Conservation (phyloP, 1,284 basidiomycete species). For the Hymenochaete sp. region DNA sequence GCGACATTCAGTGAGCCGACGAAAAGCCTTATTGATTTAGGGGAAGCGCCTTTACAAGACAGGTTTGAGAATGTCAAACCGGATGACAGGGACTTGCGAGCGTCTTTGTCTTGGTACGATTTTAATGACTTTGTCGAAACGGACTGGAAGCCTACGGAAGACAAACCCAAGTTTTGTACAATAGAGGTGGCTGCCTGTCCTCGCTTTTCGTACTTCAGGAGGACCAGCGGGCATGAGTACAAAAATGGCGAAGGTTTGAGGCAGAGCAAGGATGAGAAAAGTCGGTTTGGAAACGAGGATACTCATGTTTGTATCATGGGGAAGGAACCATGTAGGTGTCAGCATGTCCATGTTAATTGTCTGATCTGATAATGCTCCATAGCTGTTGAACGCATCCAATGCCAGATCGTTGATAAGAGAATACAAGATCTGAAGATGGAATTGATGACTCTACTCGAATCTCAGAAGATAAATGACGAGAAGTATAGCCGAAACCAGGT, state of each 20-base stretch:
- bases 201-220: conserved; percentile 77
- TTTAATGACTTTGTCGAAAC: conserved; percentile 80
- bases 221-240: conserved; percentile 29
- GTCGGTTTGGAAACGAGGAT: conserved; percentile 84
- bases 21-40: conserved; percentile 47
- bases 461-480: too few relatives aligned
- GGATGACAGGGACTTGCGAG: conserved; percentile 29
- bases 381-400: conserved; percentile 68
- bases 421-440: conserved; percentile 38
- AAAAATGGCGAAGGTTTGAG: conserved; percentile 27
- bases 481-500: too few relatives aligned
- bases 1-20: conserved; percentile 71
- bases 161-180: conserved; percentile 57
- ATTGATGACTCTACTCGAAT: neutral
- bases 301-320: conserved; percentile 84
- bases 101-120: conserved; percentile 60
- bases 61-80: conserved; percentile 36
- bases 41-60: conserved; percentile 25
- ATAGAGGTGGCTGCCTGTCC: conserved; percentile 73
- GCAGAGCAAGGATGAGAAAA: conserved; percentile 30
- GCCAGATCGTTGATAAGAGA: conserved; percentile 52
- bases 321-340: conserved; percentile 57
- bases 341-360: neutral
- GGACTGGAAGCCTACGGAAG: conserved; percentile 51
- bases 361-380: conserved; percentile 10